Base-by-base conservation (phyloP, 208 protist species). In the Angomonas ambiguus region DNA sequence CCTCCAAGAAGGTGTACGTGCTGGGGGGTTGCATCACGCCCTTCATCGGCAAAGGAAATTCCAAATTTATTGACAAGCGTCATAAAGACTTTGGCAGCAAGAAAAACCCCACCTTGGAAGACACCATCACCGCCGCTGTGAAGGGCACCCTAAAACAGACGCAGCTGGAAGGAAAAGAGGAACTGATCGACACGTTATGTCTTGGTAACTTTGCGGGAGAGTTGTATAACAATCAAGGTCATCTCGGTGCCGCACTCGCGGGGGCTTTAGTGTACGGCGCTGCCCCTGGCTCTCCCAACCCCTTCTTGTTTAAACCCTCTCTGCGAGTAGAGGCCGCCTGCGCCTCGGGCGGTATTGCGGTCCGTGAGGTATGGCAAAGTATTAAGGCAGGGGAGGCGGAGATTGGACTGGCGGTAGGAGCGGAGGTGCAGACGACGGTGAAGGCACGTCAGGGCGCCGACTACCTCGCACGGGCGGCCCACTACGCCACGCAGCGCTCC, bases 21-120 rank as follows among this genome's bases (percentile, higher is more conserved):
- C 65, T 93, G 16, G 93, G 91, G 27, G 90, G 93, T 27, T 67
- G 83, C 76, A 87, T 95, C 38, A 93, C 88, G 18, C 83, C 87
- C 4, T 97, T 97, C 51, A 74, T 97, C 25, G 92, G 92, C 45
- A 97, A 97, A 78, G 89, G 87, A 65, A 87, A 84, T 73, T 83
- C 81, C 27, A 77, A 91, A 11, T 97, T 97, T 59, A 95, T 95
- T 30, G 83, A 91, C 69, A 97, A 97, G 82, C 91, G 90, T 61
- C 88, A 97, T 68, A 81, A 85, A 18, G 84, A 93, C 73, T 96
- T 93, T 65, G 91, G 87, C 35, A 91, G 94, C 72, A 91, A 95
- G 79, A 51, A 87, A 49, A 96, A 96, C 73, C 77, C 74, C 49
- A 85, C 79, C n/a, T 75, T 97, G 1, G 83, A 91, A 68, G 75